Percentiles rank a stretch among this genome's conserved stretches.
Evolutionary conservation across 2,329 filamentous ascomycete species (phyloP).

Genomic region (Macrophomina tecta): DNA sequence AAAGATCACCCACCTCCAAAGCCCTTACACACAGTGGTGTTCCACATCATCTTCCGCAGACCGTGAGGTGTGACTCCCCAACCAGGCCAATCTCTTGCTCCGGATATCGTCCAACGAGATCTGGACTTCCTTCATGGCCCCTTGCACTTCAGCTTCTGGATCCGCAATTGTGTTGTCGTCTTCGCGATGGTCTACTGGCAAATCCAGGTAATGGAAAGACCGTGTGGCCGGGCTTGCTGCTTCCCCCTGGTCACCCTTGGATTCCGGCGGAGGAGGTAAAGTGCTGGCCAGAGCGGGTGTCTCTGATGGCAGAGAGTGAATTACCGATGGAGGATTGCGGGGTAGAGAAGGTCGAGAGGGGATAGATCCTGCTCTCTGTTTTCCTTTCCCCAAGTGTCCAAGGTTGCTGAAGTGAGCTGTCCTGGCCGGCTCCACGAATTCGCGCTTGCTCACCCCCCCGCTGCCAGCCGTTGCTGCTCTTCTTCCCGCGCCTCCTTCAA

Average conservation of each 20-base stretch:
- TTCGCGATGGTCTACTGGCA: not conserved
- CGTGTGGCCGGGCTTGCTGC: not conserved
- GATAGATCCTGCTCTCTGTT: not conserved
- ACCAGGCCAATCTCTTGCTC: not conserved
- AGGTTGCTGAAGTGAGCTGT: not conserved
- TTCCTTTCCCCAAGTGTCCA: no score
- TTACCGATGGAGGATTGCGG: not conserved
- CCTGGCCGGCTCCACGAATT: not conserved
- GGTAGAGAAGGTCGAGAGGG: not conserved
- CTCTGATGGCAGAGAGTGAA: not conserved
- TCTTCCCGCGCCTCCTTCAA: not conserved
- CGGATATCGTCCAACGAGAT: not conserved
- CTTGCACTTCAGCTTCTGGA: not conserved
- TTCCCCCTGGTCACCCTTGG: not conserved
- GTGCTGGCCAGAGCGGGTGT: not conserved
- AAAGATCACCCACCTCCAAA: no score
- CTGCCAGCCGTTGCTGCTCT: not conserved
- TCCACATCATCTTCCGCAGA: not conserved
- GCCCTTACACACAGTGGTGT: not conserved
- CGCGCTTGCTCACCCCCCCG: not conserved
- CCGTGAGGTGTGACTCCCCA: not conserved
- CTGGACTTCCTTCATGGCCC: not conserved
- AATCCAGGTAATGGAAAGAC: not conserved
- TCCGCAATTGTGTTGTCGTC: not conserved
- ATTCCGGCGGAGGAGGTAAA: not conserved